Base-by-base conservation (phyloP, 805 yeast species). In the Wickerhamiella dianesei region DNA sequence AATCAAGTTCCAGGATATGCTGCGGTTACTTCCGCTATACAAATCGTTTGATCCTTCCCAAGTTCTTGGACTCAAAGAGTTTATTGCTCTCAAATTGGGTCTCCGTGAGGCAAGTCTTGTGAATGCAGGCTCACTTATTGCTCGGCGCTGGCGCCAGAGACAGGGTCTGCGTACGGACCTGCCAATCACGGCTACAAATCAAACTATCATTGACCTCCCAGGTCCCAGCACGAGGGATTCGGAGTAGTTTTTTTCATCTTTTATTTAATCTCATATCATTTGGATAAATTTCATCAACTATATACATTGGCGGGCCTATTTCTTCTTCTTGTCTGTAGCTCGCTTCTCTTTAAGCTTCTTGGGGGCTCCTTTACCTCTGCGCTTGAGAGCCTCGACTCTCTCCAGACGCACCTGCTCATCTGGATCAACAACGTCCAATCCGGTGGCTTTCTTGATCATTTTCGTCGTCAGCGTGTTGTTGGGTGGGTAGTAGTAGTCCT, bases 31-130 rank as follows among this genome's bases (percentile, higher is more conserved):
- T 36, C 95, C 95, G 0, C 68, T 84, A 42, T 86, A 85, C 63
- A 75, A 82, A 2, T 70, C 79, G 41, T 83, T 86, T 65, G 81
- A 84, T 53, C 80, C 84, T 18, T 77, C 81, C 43, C 79, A 79
- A 52, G 50, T 53, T 14, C 48, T 53, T 41, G 55, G 59, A n/a
- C 50, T 64, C 20, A 61, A 57, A 22, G 64, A 60, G 40, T 63
- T 55, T 42, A 47, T 64, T 21, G 50, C 50, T 37, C 54, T 64
- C 35, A 56, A 57, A 43, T 53, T 63, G 22, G 50, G 56, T 44
- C 51, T 59, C 14, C 57, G 58, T 32, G 56, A 58, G 41, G 57
- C 60, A 6, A 39, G 50, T 22, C 44, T 56, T 19, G 41, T 45
- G 3, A 25, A 57, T 37, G 62, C 62, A 6, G 53, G 56, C 6